Conservation (phyloP, 2,329 filamentous ascomycete species). For the Pseudocercospora musae region DNA sequence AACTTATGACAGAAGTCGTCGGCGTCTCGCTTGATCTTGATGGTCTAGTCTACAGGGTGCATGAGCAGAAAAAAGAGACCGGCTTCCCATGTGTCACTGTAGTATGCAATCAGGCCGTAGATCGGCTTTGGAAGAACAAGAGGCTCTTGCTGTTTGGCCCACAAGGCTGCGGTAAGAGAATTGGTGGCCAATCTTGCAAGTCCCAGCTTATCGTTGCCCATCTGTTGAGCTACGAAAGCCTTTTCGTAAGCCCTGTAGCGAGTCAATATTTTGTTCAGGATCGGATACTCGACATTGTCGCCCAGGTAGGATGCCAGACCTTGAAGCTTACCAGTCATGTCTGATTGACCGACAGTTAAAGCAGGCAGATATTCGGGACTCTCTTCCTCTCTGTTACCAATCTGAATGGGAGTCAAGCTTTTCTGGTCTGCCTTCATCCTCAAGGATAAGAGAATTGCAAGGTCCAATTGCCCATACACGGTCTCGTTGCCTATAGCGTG, state of each 20-base stretch:
- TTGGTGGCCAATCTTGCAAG: background rate
- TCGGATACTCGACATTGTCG: background rate
- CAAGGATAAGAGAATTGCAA: background rate
- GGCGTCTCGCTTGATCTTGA: background rate
- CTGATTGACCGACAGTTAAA: background rate
- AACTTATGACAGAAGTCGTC: background rate
- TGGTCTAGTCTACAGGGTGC: background rate
- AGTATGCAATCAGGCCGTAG: background rate
- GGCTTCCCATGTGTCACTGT: background rate
- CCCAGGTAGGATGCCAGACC: background rate
- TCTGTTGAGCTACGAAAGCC: background rate
- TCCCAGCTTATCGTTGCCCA: background rate
- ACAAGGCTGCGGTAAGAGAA: background rate
- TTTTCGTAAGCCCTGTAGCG: background rate
- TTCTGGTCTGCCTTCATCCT: background rate
- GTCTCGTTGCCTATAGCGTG: background rate
- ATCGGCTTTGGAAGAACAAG: background rate
- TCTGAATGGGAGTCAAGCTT: background rate
- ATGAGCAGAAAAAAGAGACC: background rate
- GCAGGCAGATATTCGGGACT: background rate
- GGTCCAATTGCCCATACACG: background rate
- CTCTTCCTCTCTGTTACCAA: background rate
- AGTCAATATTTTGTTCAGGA: background rate
- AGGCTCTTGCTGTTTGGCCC: background rate
- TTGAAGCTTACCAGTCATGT: background rate